These are phyloP conservation scores for Cladobotryum protrusum DNA, from an alignment of 2,329 filamentous ascomycete species.

Conservation along the genomic window DNA sequence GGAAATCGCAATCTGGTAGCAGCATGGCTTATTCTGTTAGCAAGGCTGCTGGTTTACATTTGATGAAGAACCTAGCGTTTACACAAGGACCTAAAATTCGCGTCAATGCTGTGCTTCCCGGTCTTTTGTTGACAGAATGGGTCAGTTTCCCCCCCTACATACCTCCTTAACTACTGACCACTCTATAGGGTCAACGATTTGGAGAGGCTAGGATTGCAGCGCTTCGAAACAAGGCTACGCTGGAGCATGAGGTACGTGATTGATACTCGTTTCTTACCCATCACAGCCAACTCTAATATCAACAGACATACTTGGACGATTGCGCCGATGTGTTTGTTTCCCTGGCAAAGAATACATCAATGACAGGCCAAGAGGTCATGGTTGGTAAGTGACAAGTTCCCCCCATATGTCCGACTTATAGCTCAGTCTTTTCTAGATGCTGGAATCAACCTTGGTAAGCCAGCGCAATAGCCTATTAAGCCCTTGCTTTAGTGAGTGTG, in stretches of 20 bases:
- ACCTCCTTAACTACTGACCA: not conserved
- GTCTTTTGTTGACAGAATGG: constrained; percentile 8
- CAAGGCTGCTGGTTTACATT: constrained; percentile 6
- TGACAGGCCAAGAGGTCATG: constrained; percentile 7
- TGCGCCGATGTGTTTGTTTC: constrained; percentile 3
- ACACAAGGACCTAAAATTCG: constrained; percentile 9
- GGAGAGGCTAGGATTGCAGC: not conserved
- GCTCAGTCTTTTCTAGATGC: not conserved
- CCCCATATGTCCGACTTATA: not conserved
- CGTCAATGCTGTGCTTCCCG: constrained; percentile 7
- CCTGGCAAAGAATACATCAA: constrained; percentile 4
- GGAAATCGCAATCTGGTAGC: not conserved
- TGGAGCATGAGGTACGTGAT: constrained; percentile 2
- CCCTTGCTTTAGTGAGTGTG: too few species aligned
- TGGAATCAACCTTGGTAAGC: not conserved
- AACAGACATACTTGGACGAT: constrained; percentile 3
- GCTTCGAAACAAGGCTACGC: not conserved
- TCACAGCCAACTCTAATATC: not conserved
- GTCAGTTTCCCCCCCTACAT: not conserved
- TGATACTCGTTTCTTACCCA: not conserved
- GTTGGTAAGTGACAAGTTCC: not conserved
- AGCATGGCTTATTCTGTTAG: constrained; percentile 9
- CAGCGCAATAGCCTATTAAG: too few species aligned
- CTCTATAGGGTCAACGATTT: constrained; percentile 2
- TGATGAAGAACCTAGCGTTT: constrained; percentile 8